Evolutionary conservation across 305 asterid genomes (phyloP).

Genomic region (Solanum hybrid): DNA sequence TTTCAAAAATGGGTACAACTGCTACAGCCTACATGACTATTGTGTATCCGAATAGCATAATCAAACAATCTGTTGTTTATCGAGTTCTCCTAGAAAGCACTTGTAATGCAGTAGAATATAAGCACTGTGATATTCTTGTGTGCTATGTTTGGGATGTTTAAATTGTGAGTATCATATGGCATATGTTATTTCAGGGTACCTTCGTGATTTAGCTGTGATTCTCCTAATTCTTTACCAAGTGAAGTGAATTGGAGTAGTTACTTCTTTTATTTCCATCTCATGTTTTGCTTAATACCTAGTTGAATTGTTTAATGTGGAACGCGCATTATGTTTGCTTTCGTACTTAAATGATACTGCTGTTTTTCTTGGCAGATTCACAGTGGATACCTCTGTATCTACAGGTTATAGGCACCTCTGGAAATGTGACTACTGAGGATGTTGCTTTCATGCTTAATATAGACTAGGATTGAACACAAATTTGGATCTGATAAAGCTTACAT

Average conservation of each 20-base stretch:
- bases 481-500: not conserved
- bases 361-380: not conserved
- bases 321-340: not conserved
- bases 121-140: not conserved
- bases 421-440: not conserved
- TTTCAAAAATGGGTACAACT: not conserved
- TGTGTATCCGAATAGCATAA: not conserved
- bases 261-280: not conserved
- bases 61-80: not conserved
- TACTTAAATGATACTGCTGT: not conserved
- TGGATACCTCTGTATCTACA: not conserved
- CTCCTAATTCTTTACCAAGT: not conserved
- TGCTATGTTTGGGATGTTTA: not conserved
- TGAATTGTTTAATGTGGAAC: not conserved
- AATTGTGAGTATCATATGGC: not conserved
- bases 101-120: not conserved
- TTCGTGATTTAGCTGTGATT: not conserved
- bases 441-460: not conserved
- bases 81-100: not conserved
- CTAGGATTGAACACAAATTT: not conserved
- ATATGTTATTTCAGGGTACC: not conserved
- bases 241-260: not conserved
- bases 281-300: not conserved
- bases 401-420: not conserved
- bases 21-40: not conserved